These are phyloP conservation scores for Dioscorea dumetorum DNA, from an alignment of 106 monocot species.

Conservation along the genomic window DNA sequence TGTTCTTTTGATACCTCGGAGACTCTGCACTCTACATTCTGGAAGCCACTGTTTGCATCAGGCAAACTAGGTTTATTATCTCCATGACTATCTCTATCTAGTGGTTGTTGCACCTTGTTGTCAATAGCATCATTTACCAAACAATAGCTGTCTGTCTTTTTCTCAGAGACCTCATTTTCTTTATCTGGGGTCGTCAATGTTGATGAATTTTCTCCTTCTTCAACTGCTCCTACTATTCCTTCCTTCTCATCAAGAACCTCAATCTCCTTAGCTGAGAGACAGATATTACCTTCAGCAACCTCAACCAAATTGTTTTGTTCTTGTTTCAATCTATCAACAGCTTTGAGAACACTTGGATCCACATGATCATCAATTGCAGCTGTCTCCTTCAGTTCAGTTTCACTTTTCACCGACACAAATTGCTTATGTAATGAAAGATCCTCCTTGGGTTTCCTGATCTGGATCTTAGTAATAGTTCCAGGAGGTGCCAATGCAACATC, in stretches of 20 bases:
- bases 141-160: not conserved
- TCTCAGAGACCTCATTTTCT: constrained; percentile 14
- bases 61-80: constrained; percentile 8
- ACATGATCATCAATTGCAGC: too few relatives aligned
- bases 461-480: constrained; percentile 77
- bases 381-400: constrained; percentile 16
- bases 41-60: constrained; percentile 4
- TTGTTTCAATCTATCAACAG: constrained; percentile 10
- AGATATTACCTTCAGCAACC: constrained; percentile 18
- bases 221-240: not conserved
- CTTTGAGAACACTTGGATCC: too few relatives aligned
- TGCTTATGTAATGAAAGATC: constrained; percentile 25
- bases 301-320: constrained; percentile 1
- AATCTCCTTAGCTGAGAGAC: not conserved
- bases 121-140: constrained; percentile 3
- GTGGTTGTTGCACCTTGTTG: constrained; percentile 14
- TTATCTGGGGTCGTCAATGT: not conserved
- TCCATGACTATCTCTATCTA: not conserved
- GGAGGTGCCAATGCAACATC: constrained; percentile 98
- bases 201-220: not conserved
- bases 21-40: constrained; percentile 11
- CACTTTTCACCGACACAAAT: constrained; percentile 14
- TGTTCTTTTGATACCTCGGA: constrained; percentile 20
- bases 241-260: not conserved
- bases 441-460: constrained; percentile 40